These are phyloP conservation scores for Coffea humblotiana DNA, from an alignment of 305 asterid genomes.

Conservation along the genomic window DNA sequence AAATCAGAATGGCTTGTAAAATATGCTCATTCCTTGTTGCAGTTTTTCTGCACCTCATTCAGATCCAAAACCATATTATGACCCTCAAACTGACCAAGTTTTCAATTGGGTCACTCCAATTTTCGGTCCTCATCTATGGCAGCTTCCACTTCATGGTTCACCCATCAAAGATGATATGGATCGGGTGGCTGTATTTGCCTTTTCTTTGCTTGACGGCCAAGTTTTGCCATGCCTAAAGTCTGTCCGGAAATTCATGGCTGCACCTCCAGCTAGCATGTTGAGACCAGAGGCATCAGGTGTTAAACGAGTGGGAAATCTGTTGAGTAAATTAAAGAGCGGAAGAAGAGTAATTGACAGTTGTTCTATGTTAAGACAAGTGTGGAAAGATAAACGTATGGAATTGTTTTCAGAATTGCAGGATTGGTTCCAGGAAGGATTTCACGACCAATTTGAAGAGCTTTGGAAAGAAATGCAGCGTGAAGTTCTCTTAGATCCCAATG, in stretches of 20 bases:
- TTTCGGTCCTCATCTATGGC: slow-evolving; percentile 85
- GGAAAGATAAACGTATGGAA: slow-evolving; percentile 20
- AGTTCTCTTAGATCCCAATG: slow-evolving; percentile 14
- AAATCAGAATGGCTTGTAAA: slow-evolving; percentile 68
- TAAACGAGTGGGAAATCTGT: slow-evolving; percentile 62
- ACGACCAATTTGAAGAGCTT: slow-evolving; percentile 13
- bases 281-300: slow-evolving; percentile 70
- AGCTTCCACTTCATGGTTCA: slow-evolving; percentile 57
- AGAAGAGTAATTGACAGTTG: slow-evolving; percentile 50
- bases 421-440: slow-evolving; percentile 25
- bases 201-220: slow-evolving; percentile 66
- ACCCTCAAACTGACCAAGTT: slow-evolving; percentile 54
- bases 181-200: slow-evolving; percentile 58
- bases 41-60: slow-evolving; percentile 75
- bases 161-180: slow-evolving; percentile 49
- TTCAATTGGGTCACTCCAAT: slow-evolving; percentile 64
- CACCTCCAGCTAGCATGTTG: slow-evolving; percentile 63
- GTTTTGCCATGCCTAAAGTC: slow-evolving; percentile 73
- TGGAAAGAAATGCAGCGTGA: slow-evolving; percentile 22
- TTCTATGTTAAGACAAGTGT: slow-evolving; percentile 22
- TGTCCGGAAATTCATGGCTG: slow-evolving; percentile 47
- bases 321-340: slow-evolving; percentile 44
- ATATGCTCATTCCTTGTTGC: slow-evolving; percentile 61
- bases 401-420: slow-evolving; percentile 19
- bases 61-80: slow-evolving; percentile 74